Base-by-base conservation (phyloP, 805 yeast genomes). In the Ogataea henricii region DNA sequence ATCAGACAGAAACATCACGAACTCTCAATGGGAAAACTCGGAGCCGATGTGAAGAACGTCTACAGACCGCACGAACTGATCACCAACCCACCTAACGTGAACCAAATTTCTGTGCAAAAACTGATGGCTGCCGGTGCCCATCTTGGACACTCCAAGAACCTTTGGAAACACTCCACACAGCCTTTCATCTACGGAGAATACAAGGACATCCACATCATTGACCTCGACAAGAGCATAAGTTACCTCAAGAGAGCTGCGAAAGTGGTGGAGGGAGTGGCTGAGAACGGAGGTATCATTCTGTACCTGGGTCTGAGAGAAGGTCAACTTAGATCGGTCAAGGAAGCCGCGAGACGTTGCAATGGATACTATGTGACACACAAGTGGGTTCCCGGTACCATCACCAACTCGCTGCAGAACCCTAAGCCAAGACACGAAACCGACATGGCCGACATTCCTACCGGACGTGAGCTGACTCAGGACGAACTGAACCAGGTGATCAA, bases 351-450 rank as follows among this genome's bases (percentile, higher is more conserved):
- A 39, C 78, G 95, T 56, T 73, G 83, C 46, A 76, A 81, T 48
- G 97, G 96, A 13, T 89, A 82, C 68, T 90, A 85, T 62, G 91
- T 94, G 17, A 75, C 86, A 18, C 77, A 82, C 40, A 82, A 90
- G 63, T 94, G 99, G 99, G 80, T 88, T 50, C 97, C 97, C 2
- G 99, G 99, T 55, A 87, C 95, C 20, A 76, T 94, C 56, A 89
- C 98, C 38, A 94, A 94, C 69, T 82, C 89, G 46, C 73, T 83
- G 25, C 87, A 60, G 37, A 62, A 60, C 45, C 68, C 69, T 34
- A 81, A 83, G 78, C 82, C 81, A 36, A 79, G 87, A 59, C 79
- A 78, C 49, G 95, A 89, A 70, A 82, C 91, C 41, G 89, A 89
- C 66, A 77, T 86, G 81, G 77, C 69, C 17, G 92, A 90, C 62